Percentiles rank a stretch among this genome's conserved stretches.
Conservation (phyloP, 768 basidiomycete species). For the Tulasnella sp. region DNA sequence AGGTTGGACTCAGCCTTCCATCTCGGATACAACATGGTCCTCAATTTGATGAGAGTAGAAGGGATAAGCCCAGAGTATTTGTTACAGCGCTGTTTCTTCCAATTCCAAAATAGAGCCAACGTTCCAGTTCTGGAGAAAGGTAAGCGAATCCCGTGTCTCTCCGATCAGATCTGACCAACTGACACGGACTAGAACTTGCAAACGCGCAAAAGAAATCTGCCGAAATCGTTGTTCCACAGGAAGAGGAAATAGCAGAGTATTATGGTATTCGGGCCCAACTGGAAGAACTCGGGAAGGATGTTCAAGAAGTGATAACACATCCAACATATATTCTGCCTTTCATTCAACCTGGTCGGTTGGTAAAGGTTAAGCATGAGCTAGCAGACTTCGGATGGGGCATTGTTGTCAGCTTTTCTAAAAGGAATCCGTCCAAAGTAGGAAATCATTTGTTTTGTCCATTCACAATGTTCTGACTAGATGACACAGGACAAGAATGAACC, state of each 20-base stretch:
- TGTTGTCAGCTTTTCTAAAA: conserved; percentile 83
- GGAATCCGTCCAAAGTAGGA: conserved; percentile 53
- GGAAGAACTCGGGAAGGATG: conserved; percentile 77
- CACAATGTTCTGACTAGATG: too few species aligned
- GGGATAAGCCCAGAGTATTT: conserved; percentile 97
- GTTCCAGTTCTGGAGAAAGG: conserved; percentile 77
- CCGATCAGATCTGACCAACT: not conserved
- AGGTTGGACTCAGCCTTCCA: conserved; percentile 96
- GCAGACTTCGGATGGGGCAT: conserved; percentile 95
- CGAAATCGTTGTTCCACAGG: conserved; percentile 64
- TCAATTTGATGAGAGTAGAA: conserved; percentile 97
- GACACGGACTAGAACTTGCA: conserved; percentile 46
- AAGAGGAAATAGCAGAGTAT: conserved; percentile 73
- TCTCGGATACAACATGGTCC: conserved; percentile 96
- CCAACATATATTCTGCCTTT: conserved; percentile 92
- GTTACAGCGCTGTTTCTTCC: conserved; percentile 95
- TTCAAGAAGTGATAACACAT: conserved; percentile 85
- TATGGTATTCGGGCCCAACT: conserved; percentile 89
- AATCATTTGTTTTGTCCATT: not conserved
- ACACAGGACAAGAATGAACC: conserved; percentile 7
- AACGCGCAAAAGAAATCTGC: conserved; percentile 54
- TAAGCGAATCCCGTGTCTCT: conserved; percentile 27
- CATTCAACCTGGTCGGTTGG: conserved; percentile 82
- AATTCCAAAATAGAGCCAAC: conserved; percentile 91
- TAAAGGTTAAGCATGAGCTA: conserved; percentile 75